These are phyloP conservation scores for Penicillium cosmopolitanum DNA, from an alignment of 495 filamentous ascomycete species.

Conservation along the genomic window DNA sequence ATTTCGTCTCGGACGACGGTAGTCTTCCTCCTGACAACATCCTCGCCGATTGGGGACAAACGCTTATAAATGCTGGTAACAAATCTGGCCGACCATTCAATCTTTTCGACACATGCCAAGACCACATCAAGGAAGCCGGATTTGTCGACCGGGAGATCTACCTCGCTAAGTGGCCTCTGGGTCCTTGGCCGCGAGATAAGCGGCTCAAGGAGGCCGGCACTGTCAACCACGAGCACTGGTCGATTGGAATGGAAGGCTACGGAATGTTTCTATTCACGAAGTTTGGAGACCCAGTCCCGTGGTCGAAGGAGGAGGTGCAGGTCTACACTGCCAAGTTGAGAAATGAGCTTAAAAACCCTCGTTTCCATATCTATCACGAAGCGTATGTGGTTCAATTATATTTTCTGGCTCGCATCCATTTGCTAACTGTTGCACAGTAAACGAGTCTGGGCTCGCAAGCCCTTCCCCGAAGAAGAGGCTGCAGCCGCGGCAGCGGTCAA, in stretches of 20 bases:
- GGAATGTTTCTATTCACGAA: slow-evolving; percentile 12
- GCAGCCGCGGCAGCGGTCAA: too few species aligned
- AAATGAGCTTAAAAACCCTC: slow-evolving; percentile 12
- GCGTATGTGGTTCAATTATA: too few species aligned
- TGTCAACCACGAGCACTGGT: slow-evolving; percentile 19
- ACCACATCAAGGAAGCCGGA: slow-evolving; percentile 29
- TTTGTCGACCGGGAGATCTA: slow-evolving; percentile 25
- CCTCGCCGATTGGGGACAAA: slow-evolving; percentile 19
- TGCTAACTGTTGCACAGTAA: too few species aligned
- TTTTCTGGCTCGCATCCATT: too few species aligned
- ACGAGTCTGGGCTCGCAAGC: too few species aligned
- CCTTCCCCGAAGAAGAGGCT: too few species aligned
- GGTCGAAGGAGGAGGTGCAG: slow-evolving; percentile 9
- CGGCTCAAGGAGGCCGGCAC: slow-evolving; percentile 14
- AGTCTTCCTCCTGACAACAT: slow-evolving; percentile 33
- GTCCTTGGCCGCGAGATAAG: slow-evolving; percentile 19
- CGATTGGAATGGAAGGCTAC: slow-evolving; percentile 23
- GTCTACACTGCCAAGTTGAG: slow-evolving; percentile 18
- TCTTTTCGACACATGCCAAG: slow-evolving; percentile 13
- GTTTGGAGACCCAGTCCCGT: slow-evolving; percentile 8
- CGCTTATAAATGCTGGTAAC: slow-evolving; percentile 1
- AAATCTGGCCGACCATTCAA: slow-evolving; percentile 6
- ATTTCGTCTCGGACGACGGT: slow-evolving; percentile 45
- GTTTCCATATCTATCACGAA: slow-evolving; percentile 16
- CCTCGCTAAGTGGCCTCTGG: slow-evolving; percentile 13